Base-by-base conservation (phyloP, 768 basidiomycete genomes). In the Collybia mongolica region DNA sequence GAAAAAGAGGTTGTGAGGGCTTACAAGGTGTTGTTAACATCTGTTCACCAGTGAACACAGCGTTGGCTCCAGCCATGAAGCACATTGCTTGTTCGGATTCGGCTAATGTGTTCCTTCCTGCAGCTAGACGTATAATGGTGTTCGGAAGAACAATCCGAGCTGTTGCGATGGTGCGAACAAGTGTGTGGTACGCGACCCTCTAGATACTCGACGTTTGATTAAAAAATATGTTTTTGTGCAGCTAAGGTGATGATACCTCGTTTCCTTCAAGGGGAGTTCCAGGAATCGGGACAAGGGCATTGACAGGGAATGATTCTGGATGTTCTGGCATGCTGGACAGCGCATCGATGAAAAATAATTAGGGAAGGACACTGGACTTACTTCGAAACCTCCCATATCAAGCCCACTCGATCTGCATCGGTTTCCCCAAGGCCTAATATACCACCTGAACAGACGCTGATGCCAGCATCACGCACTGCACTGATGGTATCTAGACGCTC, bases 271-370 rank as follows among this genome's bases (percentile, higher is more conserved):
- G 71, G 11, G 96, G 96, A 5, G 96, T 98, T 29, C 96, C 96
- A 56, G 87, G 78, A 54, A 98, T 98, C 12, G 96, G 94, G 1
- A 98, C 96, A 49, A 98, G 78, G 12, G 96, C 95, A 66, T 98
- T 98, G 53, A 98, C 95, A 0, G 96, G 96, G 77, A 98, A 98
- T 4, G 92, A 95, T 66, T 98, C 96, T n/a, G 96, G 96, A 61
- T 98, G 93, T 65, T 95, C 90, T 36, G 90, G 86, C 81, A 97
- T 86, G 63, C 93, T 95, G 58, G 6, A 50, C 44, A 41, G 46
- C 39, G 39, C 51, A 47, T 35, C 38, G 22, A 49, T 62, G 32
- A 60, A 52, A 53, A 55, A 39, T 46, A 37, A 23, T 20, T 23
- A n/a, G n/a, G 17, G 52, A 46, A 19, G 35, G 49, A 48, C 39